Evolutionary conservation across 2,329 filamentous ascomycete species (phyloP).

Genomic region (Aspergillus sp.): DNA sequence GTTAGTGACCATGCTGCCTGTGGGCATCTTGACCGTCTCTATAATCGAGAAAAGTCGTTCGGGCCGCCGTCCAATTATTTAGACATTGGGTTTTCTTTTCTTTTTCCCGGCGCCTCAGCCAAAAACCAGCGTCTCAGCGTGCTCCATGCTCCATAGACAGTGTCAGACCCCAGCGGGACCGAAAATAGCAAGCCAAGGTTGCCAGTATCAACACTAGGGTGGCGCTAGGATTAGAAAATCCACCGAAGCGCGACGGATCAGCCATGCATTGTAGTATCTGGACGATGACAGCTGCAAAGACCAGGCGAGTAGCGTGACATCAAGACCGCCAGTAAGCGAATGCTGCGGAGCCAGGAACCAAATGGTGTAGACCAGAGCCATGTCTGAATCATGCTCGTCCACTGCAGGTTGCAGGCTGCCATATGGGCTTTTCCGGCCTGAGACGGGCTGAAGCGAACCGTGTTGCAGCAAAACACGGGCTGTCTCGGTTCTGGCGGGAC

Average conservation of each 20-base stretch:
- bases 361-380: neutral
- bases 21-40: neutral
- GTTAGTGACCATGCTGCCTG: neutral
- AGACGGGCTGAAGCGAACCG: neutral
- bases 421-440: too few relatives aligned
- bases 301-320: neutral
- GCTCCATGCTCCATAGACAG: neutral
- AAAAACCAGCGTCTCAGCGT: too few relatives aligned
- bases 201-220: neutral
- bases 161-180: neutral
- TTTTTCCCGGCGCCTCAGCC: neutral
- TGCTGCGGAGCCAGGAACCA: neutral
- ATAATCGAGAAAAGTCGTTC: neutral
- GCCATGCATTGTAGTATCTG: too few relatives aligned
- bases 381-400: neutral
- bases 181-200: neutral
- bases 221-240: neutral
- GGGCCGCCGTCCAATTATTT: neutral
- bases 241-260: too few relatives aligned
- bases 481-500: neutral
- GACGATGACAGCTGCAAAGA: neutral
- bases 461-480: neutral
- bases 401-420: neutral
- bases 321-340: neutral
- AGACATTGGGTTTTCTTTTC: neutral